These are phyloP conservation scores for Hordeum vulgare DNA, from an alignment of 176 grass and related monocot species.

Conservation along the genomic window MorexV3_pseudomolecules_assembly NC_058524.1:124333340-124333839, in stretches of 20 bases:
- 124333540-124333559: too few relatives aligned
- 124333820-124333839: background rate
- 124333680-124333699: background rate
- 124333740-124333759: background rate
- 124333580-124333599: background rate
- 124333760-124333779: background rate
- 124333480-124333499: too few relatives aligned
- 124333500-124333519: too few relatives aligned
- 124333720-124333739: background rate
- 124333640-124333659: background rate
- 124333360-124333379: too few relatives aligned
- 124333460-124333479: too few relatives aligned
- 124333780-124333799: background rate
- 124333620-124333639: background rate
- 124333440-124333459: too few relatives aligned
- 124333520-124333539: too few relatives aligned
- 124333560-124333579: too few relatives aligned
- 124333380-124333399: too few relatives aligned
- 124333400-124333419: too few relatives aligned
- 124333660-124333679: background rate
- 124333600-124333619: background rate
- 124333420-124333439: too few relatives aligned
- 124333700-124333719: background rate
- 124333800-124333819: background rate
- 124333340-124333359: too few relatives aligned